These are phyloP conservation scores for Rhodosporidiobolus sp. DNA, from an alignment of 768 basidiomycete species.

Conservation along the genomic window DNA sequence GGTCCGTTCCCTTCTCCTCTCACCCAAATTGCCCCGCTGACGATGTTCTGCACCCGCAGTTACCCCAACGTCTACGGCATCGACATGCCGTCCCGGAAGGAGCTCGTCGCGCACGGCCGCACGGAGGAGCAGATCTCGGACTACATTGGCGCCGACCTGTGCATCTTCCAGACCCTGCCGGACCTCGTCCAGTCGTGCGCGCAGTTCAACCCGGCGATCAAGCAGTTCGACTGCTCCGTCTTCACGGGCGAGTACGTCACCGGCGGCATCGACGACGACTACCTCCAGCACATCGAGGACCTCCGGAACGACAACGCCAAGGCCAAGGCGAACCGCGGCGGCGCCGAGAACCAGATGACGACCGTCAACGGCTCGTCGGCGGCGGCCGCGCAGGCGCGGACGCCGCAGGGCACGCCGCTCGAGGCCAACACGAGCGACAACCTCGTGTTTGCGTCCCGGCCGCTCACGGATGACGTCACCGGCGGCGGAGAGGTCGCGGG, in stretches of 20 bases:
- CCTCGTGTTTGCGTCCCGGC: constrained; percentile 14
- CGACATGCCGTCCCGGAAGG: constrained; percentile 95
- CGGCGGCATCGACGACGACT: constrained; percentile 79
- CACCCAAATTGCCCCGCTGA: background rate
- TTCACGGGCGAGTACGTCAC: constrained; percentile 97
- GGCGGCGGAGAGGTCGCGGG: constrained; percentile 34
- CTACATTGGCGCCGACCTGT: constrained; percentile 88
- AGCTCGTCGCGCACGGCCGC: constrained; percentile 82
- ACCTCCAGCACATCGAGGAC: constrained; percentile 70
- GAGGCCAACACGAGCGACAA: background rate
- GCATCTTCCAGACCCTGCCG: constrained; percentile 88
- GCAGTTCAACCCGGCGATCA: constrained; percentile 68
- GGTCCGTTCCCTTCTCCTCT: constrained; percentile 53
- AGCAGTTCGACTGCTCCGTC: constrained; percentile 89
- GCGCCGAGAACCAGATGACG: background rate
- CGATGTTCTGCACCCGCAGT: constrained; percentile 49
- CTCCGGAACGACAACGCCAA: constrained; percentile 79
- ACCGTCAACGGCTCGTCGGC: constrained; percentile 11
- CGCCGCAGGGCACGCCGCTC: background rate
- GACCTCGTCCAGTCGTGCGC: constrained; percentile 83
- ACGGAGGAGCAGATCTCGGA: constrained; percentile 67
- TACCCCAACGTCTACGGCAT: constrained; percentile 97
- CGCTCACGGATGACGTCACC: constrained; percentile 15
- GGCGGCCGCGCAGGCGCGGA: background rate
- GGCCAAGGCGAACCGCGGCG: constrained; percentile 50